Evolutionary conservation across 2,329 filamentous ascomycete species (phyloP).

Genomic region (Didymella sp.): DNA sequence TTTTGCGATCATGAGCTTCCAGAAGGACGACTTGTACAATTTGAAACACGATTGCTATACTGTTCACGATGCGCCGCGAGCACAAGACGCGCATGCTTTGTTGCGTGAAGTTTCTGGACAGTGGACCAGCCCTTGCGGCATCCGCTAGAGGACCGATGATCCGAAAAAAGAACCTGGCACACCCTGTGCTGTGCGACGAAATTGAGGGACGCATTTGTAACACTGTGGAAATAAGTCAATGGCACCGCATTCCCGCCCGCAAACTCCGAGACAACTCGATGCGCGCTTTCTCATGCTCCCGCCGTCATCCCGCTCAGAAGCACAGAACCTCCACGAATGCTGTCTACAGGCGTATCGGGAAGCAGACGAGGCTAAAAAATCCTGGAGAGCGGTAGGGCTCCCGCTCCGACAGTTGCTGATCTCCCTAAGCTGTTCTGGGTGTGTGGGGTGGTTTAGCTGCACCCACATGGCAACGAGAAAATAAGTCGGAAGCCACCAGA

Average conservation of each 20-base stretch:
- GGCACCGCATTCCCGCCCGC: conserved; percentile 5
- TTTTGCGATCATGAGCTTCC: background rate
- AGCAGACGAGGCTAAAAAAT: conserved; percentile 18
- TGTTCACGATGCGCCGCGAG: conserved; percentile 11
- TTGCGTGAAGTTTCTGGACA: conserved; percentile 20
- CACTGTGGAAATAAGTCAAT: conserved; percentile 5
- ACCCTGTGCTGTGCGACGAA: conserved; percentile 19
- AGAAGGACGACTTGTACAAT: background rate
- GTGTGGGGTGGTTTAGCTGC: conserved; percentile 16
- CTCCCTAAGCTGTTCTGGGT: conserved; percentile 17
- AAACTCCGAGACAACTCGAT: conserved; percentile 15
- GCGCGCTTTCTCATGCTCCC: conserved; percentile 3
- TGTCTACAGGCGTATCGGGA: conserved; percentile 9
- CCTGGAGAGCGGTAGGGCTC: conserved; percentile 22
- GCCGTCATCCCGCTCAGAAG: background rate
- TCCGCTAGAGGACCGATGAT: conserved; percentile 21
- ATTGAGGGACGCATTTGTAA: conserved; percentile 15
- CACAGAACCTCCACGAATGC: background rate
- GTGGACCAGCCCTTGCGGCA: conserved; percentile 18
- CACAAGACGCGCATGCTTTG: conserved; percentile 19
- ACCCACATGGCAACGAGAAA: conserved; percentile 16
- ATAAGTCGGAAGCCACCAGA: conserved; percentile 13
- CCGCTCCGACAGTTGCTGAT: conserved; percentile 23
- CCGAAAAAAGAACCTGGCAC: conserved; percentile 16
- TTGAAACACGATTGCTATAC: conserved; percentile 5